Percentiles rank a stretch among this genome's conserved stretches.
These are phyloP conservation scores for Prunus kanzakura DNA, from an alignment of 306 rosid genomes.

Conservation along the genomic window DNA sequence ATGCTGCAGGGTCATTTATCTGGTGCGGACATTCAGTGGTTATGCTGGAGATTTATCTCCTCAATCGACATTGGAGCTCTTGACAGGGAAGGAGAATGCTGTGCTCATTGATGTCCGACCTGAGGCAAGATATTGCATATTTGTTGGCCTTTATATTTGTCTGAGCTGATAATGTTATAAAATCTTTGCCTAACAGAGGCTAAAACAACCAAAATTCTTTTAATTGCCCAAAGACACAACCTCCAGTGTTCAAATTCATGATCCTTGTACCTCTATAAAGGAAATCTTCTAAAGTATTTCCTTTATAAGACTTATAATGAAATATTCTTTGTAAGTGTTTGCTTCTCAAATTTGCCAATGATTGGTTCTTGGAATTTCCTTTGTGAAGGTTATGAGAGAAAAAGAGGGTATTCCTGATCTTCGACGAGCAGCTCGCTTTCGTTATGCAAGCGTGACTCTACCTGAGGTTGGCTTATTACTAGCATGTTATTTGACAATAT, in stretches of 20 bases:
- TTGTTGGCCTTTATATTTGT: slow-evolving; percentile 34
- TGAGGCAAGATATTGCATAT: slow-evolving; percentile 66
- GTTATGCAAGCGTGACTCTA: slow-evolving; percentile 66
- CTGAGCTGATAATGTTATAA: not conserved
- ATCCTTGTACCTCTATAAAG: not conserved
- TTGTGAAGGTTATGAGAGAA: slow-evolving; percentile 67
- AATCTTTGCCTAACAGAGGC: not conserved
- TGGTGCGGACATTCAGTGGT: slow-evolving; percentile 77
- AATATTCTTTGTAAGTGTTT: not conserved
- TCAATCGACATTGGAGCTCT: slow-evolving; percentile 61
- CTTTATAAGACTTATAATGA: slow-evolving; percentile 2
- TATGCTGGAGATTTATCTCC: slow-evolving; percentile 91
- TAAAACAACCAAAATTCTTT: not conserved
- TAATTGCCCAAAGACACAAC: not conserved
- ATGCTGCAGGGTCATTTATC: slow-evolving; percentile 82
- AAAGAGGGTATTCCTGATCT: slow-evolving; percentile 86
- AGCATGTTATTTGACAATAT: slow-evolving; percentile 10
- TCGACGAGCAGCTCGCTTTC: slow-evolving; percentile 78
- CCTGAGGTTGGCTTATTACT: slow-evolving; percentile 64
- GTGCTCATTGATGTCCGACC: slow-evolving; percentile 78
- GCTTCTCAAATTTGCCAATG: slow-evolving; percentile 20
- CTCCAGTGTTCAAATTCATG: slow-evolving; percentile 1
- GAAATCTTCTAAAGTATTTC: not conserved
- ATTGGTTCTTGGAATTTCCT: slow-evolving; percentile 14
- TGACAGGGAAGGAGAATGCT: slow-evolving; percentile 63